These are phyloP conservation scores for Diaporthe caulivora DNA, from an alignment of 2,329 filamentous ascomycete species.

Conservation along the genomic window DNA sequence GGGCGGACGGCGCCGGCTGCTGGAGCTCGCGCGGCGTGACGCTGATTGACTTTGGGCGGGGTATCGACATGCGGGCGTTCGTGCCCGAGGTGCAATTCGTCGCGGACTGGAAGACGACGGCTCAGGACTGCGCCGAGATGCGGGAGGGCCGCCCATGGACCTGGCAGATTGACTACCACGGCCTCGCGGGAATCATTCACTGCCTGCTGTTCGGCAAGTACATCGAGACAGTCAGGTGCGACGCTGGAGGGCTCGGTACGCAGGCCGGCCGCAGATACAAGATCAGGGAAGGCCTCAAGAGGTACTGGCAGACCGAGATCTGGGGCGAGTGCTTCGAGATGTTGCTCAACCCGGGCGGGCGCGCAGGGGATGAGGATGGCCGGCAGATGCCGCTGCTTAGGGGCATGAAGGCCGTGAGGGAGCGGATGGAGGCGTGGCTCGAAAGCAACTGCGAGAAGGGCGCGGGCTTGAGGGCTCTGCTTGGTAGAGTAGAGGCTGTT, in stretches of 20 bases:
- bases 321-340: slow-evolving; percentile 88
- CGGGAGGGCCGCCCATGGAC: slow-evolving; percentile 95
- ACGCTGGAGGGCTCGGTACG: slow-evolving; percentile 67
- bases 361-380: slow-evolving; percentile 71
- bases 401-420: slow-evolving; percentile 76
- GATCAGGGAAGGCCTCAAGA: slow-evolving; percentile 85
- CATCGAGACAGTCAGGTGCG: slow-evolving; percentile 80
- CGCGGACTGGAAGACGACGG: slow-evolving; percentile 91
- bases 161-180: slow-evolving; percentile 97
- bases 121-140: slow-evolving; percentile 95
- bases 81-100: slow-evolving; percentile 83
- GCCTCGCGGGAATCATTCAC: slow-evolving; percentile 89
- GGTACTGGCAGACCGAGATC: slow-evolving; percentile 96
- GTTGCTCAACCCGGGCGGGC: slow-evolving; percentile 82
- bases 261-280: slow-evolving; percentile 76
- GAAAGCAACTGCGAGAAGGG: slow-evolving; percentile 86
- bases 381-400: slow-evolving; percentile 78
- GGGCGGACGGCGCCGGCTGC: slow-evolving; percentile 78
- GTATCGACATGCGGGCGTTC: slow-evolving; percentile 93
- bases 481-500: slow-evolving; percentile 73
- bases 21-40: slow-evolving; percentile 86
- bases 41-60: slow-evolving; percentile 94
- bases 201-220: slow-evolving; percentile 94
- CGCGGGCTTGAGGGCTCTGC: slow-evolving; percentile 75
- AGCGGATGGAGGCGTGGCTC: slow-evolving; percentile 88